Conservation (phyloP, 768 basidiomycete species). For the Calocybe indica region DNA sequence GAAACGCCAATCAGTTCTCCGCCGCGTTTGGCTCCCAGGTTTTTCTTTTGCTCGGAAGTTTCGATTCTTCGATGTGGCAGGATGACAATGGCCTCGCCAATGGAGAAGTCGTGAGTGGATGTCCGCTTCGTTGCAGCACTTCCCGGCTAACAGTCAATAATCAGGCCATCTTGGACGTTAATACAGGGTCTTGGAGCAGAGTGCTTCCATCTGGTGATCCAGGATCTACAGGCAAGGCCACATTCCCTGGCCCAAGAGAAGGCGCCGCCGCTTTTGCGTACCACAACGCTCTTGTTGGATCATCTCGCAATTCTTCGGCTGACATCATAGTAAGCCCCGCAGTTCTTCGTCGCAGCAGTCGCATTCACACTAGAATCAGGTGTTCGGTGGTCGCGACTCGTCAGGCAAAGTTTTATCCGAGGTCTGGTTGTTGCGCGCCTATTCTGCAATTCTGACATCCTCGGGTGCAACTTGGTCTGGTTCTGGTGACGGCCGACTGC, state of each 20-base stretch:
- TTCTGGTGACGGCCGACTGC: constrained; percentile 57
- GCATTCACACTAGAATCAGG: constrained; percentile 15
- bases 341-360: constrained; percentile 3
- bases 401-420: constrained; percentile 65
- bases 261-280: constrained; percentile 65
- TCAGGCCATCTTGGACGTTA: constrained; percentile 57
- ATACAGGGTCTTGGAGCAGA: constrained; percentile 64
- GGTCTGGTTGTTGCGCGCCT: constrained; percentile 73
- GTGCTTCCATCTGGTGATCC: constrained; percentile 76
- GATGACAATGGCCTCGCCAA: constrained; percentile 53
- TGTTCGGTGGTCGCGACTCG: constrained; percentile 73
- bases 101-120: constrained; percentile 64
- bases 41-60: constrained; percentile 63
- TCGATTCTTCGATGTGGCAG: constrained; percentile 60
- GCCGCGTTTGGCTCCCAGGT: constrained; percentile 57
- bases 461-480: constrained; percentile 55
- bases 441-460: constrained; percentile 54
- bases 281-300: constrained; percentile 49
- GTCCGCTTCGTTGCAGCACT: not conserved
- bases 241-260: constrained; percentile 63
- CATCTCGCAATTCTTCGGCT: constrained; percentile 36
- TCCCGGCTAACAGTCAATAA: constrained; percentile 3
- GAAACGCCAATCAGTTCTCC: constrained; percentile 54
- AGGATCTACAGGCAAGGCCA: constrained; percentile 34
- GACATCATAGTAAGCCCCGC: constrained; percentile 53